Evolutionary conservation across 129 eudicot species (phyloP).

Genomic region (Centaurea solstitialis): DNA sequence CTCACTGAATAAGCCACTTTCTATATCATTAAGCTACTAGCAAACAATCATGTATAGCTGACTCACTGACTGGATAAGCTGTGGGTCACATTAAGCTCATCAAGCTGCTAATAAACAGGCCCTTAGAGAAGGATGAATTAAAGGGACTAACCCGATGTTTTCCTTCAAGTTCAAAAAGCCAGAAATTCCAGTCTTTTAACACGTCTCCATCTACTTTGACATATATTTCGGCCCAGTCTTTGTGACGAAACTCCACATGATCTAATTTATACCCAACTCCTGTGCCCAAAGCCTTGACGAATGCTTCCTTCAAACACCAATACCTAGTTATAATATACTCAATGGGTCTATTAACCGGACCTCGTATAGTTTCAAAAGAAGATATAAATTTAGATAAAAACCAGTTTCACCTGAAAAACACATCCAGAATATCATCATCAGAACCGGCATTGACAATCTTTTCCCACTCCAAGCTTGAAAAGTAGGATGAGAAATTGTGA

Average conservation of each 20-base stretch:
- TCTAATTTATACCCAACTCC: conserved; percentile 73
- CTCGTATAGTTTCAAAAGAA: background rate
- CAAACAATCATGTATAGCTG: too few species aligned
- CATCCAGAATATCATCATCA: conserved; percentile 44
- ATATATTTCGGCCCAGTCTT: conserved; percentile 58
- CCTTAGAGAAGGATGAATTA: background rate
- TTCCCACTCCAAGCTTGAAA: conserved; percentile 73
- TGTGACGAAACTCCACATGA: conserved; percentile 62
- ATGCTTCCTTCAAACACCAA: conserved; percentile 97
- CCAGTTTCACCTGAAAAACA: conserved; percentile 60
- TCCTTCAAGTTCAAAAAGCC: conserved; percentile 60
- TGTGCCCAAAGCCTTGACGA: conserved; percentile 78
- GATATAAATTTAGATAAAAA: background rate
- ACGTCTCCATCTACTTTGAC: conserved; percentile 57
- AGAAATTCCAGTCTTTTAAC: conserved; percentile 74
- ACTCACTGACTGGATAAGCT: too few species aligned
- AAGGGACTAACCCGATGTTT: conserved; percentile 56
- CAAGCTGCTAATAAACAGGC: too few species aligned
- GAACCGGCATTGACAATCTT: conserved; percentile 56
- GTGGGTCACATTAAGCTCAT: too few species aligned
- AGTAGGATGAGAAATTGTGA: conserved; percentile 62
- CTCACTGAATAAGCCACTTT: too few species aligned
- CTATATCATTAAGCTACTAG: too few species aligned
- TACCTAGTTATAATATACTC: conserved; percentile 48
- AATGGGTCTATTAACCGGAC: background rate